Base-by-base conservation (phyloP, 1,284 basidiomycete species). In the Trichosporon ovoides region DNA sequence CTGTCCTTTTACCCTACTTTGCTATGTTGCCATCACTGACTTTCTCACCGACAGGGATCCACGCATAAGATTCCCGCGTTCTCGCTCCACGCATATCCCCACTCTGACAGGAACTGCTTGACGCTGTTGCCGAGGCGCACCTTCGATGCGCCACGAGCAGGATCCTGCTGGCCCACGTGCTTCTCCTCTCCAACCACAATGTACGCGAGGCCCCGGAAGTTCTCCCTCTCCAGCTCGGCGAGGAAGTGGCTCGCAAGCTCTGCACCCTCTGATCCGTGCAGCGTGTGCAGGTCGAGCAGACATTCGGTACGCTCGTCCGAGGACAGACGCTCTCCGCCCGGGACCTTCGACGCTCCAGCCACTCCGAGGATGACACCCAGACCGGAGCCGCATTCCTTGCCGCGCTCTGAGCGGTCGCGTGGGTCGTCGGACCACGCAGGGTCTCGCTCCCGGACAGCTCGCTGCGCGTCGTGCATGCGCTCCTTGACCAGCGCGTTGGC, bases 31-130 rank as follows among this genome's bases (percentile, higher is more conserved):
- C n/a, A n/a, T n/a, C n/a, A n/a, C n/a, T n/a, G n/a, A n/a, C n/a
- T n/a, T n/a, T n/a, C 28, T 38, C 34, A 63, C 33, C 73, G 61
- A 61, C 71, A 73, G 19, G 72, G 66, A 62, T 97, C 93, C 52
- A 95, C 85, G 70, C 88, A 93, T 51, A 97, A 83, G 55, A 93
- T 84, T 2, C 93, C 93, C 65, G 90, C 90, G 13, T 85, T 83
- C 75, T 97, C 93, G 75, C 84, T 89, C 89, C 91, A 95, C n/a
- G 94, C 89, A 77, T 94, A 95, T 52, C 88, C 89, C 89, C 91
- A 97, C 55, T 88, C 85, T 67, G 89, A 87, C 50, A 97, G 78
- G 84, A 88, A 95, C 72, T 91, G 89, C 66, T 89, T 87, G 40
- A 97, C 86, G 16, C 88, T 89, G 2, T 87, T 83, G 3, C 86